Evolutionary conservation across 2,329 filamentous ascomycete genomes (phyloP).

Genomic region (Dactylonectria estremocensis): DNA sequence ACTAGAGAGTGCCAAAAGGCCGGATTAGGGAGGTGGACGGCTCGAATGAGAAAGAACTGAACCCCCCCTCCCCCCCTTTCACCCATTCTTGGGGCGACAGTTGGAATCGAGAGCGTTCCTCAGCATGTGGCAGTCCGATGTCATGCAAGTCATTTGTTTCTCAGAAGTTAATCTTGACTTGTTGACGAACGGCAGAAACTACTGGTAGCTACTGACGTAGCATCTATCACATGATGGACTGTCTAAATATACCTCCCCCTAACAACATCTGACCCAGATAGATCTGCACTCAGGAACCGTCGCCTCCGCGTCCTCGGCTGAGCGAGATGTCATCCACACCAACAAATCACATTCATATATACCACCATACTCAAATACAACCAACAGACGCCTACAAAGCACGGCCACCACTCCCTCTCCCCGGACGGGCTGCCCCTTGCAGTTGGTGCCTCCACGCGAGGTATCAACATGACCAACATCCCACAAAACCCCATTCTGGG

Average conservation of each 20-base stretch:
- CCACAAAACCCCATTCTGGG: constrained; percentile 6
- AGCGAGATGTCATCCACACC: not conserved
- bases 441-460: constrained; percentile 13
- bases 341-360: not conserved
- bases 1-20: not conserved
- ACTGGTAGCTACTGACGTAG: too few species aligned
- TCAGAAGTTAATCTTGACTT: too few species aligned
- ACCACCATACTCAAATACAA: not conserved
- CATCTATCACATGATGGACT: not conserved
- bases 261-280: not conserved
- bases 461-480: not conserved
- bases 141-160: too few species aligned
- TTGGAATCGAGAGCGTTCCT: not conserved
- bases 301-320: not conserved
- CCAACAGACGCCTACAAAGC: not conserved
- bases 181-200: too few species aligned
- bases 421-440: constrained; percentile 25
- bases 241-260: not conserved
- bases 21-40: constrained; percentile 10
- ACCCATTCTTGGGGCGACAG: too few species aligned
- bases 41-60: not conserved
- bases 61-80: not conserved
- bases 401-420: not conserved
- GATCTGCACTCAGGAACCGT: not conserved
- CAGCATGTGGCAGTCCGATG: not conserved